These are phyloP conservation scores for Silybum marianum DNA, from an alignment of 129 eudicot species.

Conservation along the genomic window DNA sequence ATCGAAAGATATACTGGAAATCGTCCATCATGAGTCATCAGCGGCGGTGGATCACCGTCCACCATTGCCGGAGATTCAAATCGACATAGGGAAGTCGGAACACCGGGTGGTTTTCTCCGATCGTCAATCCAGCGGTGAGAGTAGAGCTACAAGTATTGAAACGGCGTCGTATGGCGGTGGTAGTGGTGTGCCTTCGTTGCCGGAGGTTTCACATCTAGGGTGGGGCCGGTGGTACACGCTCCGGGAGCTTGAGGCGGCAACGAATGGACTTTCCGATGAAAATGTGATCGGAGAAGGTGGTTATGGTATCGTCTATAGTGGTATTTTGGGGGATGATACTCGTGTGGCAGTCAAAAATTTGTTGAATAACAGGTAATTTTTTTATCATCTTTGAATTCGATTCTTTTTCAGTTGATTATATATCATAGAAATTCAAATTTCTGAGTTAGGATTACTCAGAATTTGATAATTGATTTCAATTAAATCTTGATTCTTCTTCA, in stretches of 20 bases:
- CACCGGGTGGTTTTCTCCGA: conserved; percentile 71
- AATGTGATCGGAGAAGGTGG: conserved; percentile 95
- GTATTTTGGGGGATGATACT: conserved; percentile 72
- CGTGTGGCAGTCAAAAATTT: conserved; percentile 75
- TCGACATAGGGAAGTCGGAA: conserved; percentile 74
- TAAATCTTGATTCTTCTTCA: conserved; percentile 10
- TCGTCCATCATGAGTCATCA: conserved; percentile 44
- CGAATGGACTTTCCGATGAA: conserved; percentile 69
- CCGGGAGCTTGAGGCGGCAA: conserved; percentile 82
- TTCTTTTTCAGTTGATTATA: not conserved
- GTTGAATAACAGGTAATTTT: conserved; percentile 65
- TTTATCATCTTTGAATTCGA: conserved; percentile 1
- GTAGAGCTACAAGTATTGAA: conserved; percentile 54
- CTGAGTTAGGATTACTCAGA: not conserved
- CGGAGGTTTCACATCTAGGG: conserved; percentile 87
- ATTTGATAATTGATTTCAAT: not conserved
- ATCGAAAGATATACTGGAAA: conserved; percentile 73
- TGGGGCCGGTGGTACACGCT: conserved; percentile 93
- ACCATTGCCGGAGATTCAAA: conserved; percentile 66
- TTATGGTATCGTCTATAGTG: conserved; percentile 75
- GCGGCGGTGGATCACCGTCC: conserved; percentile 33
- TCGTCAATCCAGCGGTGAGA: conserved; percentile 76
- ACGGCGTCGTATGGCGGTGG: conserved; percentile 58
- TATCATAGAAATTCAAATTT: not conserved
- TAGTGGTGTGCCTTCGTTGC: conserved; percentile 56